Percentiles rank a stretch among this genome's conserved stretches.
Evolutionary conservation across 495 filamentous ascomycete genomes (phyloP).

Genomic region (Podospora pseudopauciseta): DNA sequence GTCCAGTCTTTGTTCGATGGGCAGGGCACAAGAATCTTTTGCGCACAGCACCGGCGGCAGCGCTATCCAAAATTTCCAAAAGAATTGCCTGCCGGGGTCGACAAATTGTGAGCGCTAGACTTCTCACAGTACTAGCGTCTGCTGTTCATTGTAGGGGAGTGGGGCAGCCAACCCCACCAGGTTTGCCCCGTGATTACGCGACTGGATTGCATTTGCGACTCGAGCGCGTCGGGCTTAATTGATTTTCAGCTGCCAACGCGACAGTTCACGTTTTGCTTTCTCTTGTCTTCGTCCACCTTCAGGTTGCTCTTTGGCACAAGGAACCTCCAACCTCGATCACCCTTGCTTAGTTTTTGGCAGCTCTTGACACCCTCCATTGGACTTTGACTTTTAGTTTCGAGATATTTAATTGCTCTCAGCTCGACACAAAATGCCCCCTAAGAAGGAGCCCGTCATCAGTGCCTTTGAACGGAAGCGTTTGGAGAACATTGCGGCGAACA

Average conservation of each 20-base stretch:
- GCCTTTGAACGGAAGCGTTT: constrained; percentile 53
- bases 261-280: constrained; percentile 10
- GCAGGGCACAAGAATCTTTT: background rate
- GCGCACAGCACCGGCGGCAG: background rate
- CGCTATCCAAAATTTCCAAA: background rate
- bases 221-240: constrained; percentile 25
- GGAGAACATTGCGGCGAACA: constrained; percentile 55
- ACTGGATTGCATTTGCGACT: background rate
- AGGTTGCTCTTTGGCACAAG: background rate
- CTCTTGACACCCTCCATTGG: background rate
- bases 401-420: background rate
- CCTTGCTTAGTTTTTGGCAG: background rate
- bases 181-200: constrained; percentile 29
- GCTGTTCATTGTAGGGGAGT: background rate
- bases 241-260: constrained; percentile 18
- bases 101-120: background rate
- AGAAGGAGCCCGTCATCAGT: constrained; percentile 41
- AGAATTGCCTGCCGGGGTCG: background rate
- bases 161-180: background rate
- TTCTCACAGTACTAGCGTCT: background rate
- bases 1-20: background rate
- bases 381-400: background rate
- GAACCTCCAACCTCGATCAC: background rate
- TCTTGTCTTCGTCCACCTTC: background rate
- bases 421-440: constrained; percentile 22